These are phyloP conservation scores for Lichtheimia ornata DNA, from an alignment of 371 early-diverging fungal genomes.

Conservation along the genomic window DNA sequence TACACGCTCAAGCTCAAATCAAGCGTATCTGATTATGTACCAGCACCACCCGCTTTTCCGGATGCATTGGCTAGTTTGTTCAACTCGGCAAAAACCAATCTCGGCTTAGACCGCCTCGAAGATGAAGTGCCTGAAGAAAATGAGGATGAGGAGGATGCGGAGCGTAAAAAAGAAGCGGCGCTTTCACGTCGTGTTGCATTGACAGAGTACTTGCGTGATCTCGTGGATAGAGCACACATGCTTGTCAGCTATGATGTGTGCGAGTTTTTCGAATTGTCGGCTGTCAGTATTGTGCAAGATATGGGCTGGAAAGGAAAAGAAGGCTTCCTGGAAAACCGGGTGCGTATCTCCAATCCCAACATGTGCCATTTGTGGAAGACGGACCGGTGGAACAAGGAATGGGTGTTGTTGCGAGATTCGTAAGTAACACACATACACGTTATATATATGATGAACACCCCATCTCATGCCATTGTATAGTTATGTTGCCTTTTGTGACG, in stretches of 20 bases:
- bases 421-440: constrained; percentile 32
- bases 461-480: constrained; percentile 11
- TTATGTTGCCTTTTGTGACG: constrained; percentile 60
- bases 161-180: constrained; percentile 33
- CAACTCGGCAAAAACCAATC: constrained; percentile 38
- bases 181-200: constrained; percentile 59
- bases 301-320: constrained; percentile 91
- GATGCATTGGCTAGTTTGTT: constrained; percentile 47
- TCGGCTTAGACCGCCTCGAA: constrained; percentile 28
- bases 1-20: constrained; percentile 56
- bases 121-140: constrained; percentile 16
- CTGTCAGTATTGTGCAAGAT: constrained; percentile 72
- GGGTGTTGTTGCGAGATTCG: constrained; percentile 81
- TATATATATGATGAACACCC: not conserved
- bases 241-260: constrained; percentile 72
- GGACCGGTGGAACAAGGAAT: constrained; percentile 62
- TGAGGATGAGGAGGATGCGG: constrained; percentile 10
- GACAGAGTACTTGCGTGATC: constrained; percentile 59
- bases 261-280: constrained; percentile 80
- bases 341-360: constrained; percentile 40
- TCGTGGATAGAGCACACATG: constrained; percentile 65
- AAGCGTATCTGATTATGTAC: constrained; percentile 39
- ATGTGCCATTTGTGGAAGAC: constrained; percentile 40
- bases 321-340: constrained; percentile 65
- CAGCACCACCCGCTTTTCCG: constrained; percentile 48